Base-by-base conservation (phyloP, 352 stramenopile species). In the Saprolegnia diclina region DNA sequence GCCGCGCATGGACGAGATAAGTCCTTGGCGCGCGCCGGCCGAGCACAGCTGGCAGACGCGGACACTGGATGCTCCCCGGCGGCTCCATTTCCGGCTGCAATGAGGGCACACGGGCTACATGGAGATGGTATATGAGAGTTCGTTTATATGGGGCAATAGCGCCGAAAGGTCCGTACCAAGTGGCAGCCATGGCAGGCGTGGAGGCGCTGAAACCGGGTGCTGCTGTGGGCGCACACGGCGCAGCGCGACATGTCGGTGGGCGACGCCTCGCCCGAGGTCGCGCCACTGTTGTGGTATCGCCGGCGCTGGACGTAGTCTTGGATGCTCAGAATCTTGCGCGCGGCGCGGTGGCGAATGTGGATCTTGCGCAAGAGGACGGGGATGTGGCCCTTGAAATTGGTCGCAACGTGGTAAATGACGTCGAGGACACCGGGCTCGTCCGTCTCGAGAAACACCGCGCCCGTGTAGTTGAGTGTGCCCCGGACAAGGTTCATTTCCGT, bases 391-490 rank as follows among this genome's bases (percentile, higher is more conserved):
- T 68, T 68, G 32, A 68, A 44, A 46, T 68, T 46, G 45, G 46
- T 35, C 26, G 62, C 45, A 6, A 57, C 14, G 35, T 68, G 62
- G 32, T 21, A 24, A 5, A 56, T 19, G n/a, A 68, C 62, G n/a
- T 68, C 62, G n/a, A 68, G 62, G 7, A 61, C 62, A 35, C 35
- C 62, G 16, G 62, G 50, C 10, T 52, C n/a, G n/a, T 62, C 62
- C 16, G 45, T 56, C 45, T 68, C 62, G 16, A 68, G 9, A 32
- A 68, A 68, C 13, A 68, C 29, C 26, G 22, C 50, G 14, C 62
- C 62, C 19, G 62, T 57, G 35, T 68, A 46, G 37, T 68, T 29
- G 19, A 68, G n/a, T 5, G 62, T 56, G 32, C 62, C 62, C 10
- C 62, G 62, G 14, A 68, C n/a, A n/a, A 68, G 45, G 7, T 53